Evolutionary conservation across 768 basidiomycete genomes (phyloP), one percentile per base, ranked within the genome.

Genomic region (Termitomyces sp.): DNA sequence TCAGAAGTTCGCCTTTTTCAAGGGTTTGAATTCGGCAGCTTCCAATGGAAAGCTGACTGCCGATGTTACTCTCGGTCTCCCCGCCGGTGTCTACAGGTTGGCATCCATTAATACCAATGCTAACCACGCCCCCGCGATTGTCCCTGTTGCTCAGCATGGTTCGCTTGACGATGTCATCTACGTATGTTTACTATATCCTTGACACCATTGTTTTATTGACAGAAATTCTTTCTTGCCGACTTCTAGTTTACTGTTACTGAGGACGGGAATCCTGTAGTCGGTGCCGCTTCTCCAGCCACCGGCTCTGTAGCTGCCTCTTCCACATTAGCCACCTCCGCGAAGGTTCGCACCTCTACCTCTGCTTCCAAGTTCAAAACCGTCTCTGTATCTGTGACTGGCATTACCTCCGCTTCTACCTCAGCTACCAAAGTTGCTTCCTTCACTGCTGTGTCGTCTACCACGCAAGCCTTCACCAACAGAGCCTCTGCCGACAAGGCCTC

Each of bases 1-100:
- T 5, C 71, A 66, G 54, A 70, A 70, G 46, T 87, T 87, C 62
- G 74, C 72, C 30, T 87, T 86, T 74, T 87, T 88, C 81, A 82
- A 83, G 78, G 86, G 73, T 61, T 70, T 75, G 58, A 80, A 75
- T 58, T 73, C 72, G 26, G 76, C 72, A 10, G 82, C 82, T 40
- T 62, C 62, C 33, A 80, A 82, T 69, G 84, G 82, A 11, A 59
- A 77, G 4, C 70, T 84, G 11, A 71, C 74, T n/a, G 77, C 71
- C 72, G 55, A 70, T 67, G 69, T 80, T 64, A 56, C 75, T 10
- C 68, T 68, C 30, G 85, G 84, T 63, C 72, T 86, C 43, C 76
- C 82, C n/a, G 78, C 68, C 19, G 83, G 84, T 53, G 62, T 70
- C 47, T 88, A 90, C 75, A 74, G 73, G 58, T 64, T 85, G 28